phyloP scores from a whole-genome alignment of 2,329 filamentous ascomycete species.

The Plectosphaerella sp. region DNA sequence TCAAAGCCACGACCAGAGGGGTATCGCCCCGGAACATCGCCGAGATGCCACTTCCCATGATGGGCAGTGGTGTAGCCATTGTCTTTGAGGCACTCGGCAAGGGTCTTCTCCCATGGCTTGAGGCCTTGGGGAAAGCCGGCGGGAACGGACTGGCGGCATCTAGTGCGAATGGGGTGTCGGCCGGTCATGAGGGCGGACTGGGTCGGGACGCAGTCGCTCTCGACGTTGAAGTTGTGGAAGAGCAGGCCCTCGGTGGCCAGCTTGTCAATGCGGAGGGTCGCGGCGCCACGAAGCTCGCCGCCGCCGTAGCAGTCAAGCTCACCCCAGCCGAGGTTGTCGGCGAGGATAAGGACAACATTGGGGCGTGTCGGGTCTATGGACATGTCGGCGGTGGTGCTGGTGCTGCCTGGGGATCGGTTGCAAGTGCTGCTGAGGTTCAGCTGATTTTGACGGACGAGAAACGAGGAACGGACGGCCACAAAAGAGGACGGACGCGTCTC shows the following conservation, averaged over 20 bases:
- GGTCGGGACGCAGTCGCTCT: slow-evolving; percentile 29
- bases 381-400: slow-evolving; percentile 5
- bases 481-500: background rate
- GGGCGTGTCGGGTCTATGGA: slow-evolving; percentile 16
- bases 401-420: too few relatives aligned
- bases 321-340: slow-evolving; percentile 32
- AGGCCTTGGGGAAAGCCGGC: slow-evolving; percentile 27
- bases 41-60: slow-evolving; percentile 30
- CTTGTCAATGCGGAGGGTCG: slow-evolving; percentile 26
- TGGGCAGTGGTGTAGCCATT: slow-evolving; percentile 22
- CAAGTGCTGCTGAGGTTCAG: too few relatives aligned
- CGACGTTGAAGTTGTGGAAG: slow-evolving; percentile 31
- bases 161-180: slow-evolving; percentile 27
- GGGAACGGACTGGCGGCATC: slow-evolving; percentile 26
- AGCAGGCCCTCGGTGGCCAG: slow-evolving; percentile 25
- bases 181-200: slow-evolving; percentile 29
- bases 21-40: slow-evolving; percentile 27
- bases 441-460: background rate
- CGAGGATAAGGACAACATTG: slow-evolving; percentile 26
- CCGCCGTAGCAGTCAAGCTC: slow-evolving; percentile 29
- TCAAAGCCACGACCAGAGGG: slow-evolving; percentile 29
- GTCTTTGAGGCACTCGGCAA: slow-evolving; percentile 23
- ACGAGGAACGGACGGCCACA: too few relatives aligned
- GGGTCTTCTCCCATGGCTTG: slow-evolving; percentile 23
- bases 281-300: slow-evolving; percentile 24